A percentile compares a stretch with the other conserved stretches of the same genome.
Evolutionary conservation across 768 basidiomycete species (phyloP).

Genomic region (Heimioporus sp.): DNA sequence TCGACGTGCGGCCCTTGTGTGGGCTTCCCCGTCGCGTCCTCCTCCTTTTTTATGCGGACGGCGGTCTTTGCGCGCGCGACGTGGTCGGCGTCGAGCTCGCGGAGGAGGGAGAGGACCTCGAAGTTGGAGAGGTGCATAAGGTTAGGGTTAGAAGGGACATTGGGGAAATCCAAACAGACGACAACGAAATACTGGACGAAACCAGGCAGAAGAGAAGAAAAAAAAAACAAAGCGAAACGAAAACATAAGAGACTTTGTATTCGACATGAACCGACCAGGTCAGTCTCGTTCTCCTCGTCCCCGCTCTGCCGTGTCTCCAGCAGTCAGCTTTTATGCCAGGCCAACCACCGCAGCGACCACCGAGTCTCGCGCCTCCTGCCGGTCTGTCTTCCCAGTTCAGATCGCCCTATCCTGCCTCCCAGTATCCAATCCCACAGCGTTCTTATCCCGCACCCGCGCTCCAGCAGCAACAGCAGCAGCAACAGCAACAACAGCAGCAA

Average conservation of each 20-base stretch:
- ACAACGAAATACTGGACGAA: constrained; percentile 21
- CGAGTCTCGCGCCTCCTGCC: constrained; percentile 67
- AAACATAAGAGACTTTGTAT: neutral
- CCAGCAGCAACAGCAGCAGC: constrained; percentile 54
- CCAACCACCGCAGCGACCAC: constrained; percentile 80
- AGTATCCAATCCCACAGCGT: constrained; percentile 30
- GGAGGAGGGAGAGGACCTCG: constrained; percentile 79
- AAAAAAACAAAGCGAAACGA: constrained; percentile 7
- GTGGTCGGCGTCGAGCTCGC: constrained; percentile 74
- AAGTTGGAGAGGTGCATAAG: constrained; percentile 73
- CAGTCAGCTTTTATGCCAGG: constrained; percentile 41
- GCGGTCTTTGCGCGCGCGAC: constrained; percentile 67
- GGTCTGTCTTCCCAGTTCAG: constrained; percentile 64
- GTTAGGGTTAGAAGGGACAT: constrained; percentile 20
- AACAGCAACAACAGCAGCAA: constrained; percentile 60
- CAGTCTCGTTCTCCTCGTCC: constrained; percentile 16
- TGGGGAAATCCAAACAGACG: constrained; percentile 17
- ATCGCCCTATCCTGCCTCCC: constrained; percentile 42
- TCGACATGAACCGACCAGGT: constrained; percentile 63
- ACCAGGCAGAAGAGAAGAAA: constrained; percentile 10
- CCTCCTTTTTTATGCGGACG: constrained; percentile 73
- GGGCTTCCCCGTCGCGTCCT: constrained; percentile 46
- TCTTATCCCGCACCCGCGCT: constrained; percentile 40
- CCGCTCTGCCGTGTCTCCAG: constrained; percentile 11
- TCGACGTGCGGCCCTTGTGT: constrained; percentile 37